A percentile compares a stretch with the other conserved stretches of the same genome.
These are phyloP conservation scores for Penicillium herquei DNA, from an alignment of 495 filamentous ascomycete species.

Conservation along the genomic window DNA sequence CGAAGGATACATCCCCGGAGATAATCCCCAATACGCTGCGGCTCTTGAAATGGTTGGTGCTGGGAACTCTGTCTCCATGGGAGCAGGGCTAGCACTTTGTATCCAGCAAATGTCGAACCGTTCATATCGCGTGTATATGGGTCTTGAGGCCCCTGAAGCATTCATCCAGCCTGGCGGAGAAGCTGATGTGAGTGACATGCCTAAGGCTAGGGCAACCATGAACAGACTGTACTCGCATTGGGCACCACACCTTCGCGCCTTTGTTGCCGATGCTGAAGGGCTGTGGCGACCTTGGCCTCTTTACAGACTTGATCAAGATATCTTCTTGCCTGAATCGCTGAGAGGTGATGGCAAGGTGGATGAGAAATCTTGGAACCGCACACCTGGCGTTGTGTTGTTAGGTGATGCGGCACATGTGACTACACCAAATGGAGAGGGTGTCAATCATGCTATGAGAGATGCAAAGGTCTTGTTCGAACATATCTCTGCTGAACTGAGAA, in stretches of 20 bases:
- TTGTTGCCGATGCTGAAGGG: constrained; percentile 11
- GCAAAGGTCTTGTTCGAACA: constrained; percentile 15
- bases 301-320: constrained; percentile 8
- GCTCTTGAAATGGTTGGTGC: constrained; percentile 15
- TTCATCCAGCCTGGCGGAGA: constrained; percentile 11
- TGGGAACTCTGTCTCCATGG: constrained; percentile 15
- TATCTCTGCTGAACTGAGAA: constrained; percentile 1
- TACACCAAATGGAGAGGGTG: constrained; percentile 14
- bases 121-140: constrained; percentile 22
- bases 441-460: constrained; percentile 18
- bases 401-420: constrained; percentile 16
- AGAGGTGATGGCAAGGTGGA: background rate
- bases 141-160: constrained; percentile 4
- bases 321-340: background rate
- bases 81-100: constrained; percentile 1
- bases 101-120: constrained; percentile 19
- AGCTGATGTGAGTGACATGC: constrained; percentile 9
- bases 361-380: constrained; percentile 6
- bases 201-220: constrained; percentile 10
- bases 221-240: constrained; percentile 5
- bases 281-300: constrained; percentile 16
- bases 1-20: constrained; percentile 15
- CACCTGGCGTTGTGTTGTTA: constrained; percentile 7
- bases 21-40: constrained; percentile 14
- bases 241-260: constrained; percentile 10